Base-by-base conservation (phyloP, 306 rosid genomes). In the Castanea mollissima region DNA sequence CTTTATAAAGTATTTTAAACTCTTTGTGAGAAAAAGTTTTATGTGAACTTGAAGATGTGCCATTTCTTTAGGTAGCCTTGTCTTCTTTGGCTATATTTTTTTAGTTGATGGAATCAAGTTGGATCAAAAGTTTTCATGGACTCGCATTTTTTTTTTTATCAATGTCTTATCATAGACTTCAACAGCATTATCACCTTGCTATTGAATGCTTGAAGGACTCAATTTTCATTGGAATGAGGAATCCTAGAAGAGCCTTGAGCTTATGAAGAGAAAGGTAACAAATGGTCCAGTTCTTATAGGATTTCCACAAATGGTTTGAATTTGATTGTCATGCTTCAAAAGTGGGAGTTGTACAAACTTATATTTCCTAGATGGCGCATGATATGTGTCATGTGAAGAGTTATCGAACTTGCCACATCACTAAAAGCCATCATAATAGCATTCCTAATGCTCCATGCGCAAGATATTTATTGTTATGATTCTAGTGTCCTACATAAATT, bases 1-100 rank as follows among this genome's bases (percentile, higher is more conserved):
- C 59, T 79, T 5, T 3, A 7, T 1, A 19, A 69, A 27, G 55
- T 79, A 2, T 73, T 73, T 51, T 2, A 20, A 1, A 29, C 12
- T 14, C 23, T 62, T 4, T 5, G 38, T 35, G 72, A 72, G 6
- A 54, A 79, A 27, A 59, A 71, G n/a, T 29, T 71, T 1, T 79
- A 58, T 31, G 76, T 60, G 1, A 71, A 71, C 31, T 1, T 59
- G 3, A 79, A 79, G 63, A 79, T 41, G 9, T 79, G 77, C 29
- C 15, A 46, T 0, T 71, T 79, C 12, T 59, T 58, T 3, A 71
- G 13, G 29, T 27, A 58, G 20, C 44, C 9, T 72, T 7, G 34
- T 58, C 2, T 79, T 72, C 21, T 25, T 60, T 11, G 55, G 77
- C 18, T 71, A 44, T 58, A 31, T 79, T 3, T 41, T 60, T 5